Evolutionary conservation across 352 stramenopile genomes (phyloP).

Genomic region (Phytophthora idaei): DNA sequence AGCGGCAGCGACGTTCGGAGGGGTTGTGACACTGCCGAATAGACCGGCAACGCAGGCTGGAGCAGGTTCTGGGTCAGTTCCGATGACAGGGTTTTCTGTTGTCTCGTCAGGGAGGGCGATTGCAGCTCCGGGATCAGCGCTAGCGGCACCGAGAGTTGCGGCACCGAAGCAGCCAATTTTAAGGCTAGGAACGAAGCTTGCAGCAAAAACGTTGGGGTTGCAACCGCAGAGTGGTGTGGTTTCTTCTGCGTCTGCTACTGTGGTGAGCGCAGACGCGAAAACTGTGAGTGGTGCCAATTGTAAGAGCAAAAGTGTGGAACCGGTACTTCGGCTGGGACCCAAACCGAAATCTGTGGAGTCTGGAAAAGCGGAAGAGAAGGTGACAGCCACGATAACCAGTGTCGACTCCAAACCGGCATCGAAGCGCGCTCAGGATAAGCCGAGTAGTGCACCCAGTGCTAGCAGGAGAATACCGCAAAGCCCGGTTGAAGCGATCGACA

Average conservation of each 20-base stretch:
- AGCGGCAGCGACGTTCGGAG: constrained; percentile 9
- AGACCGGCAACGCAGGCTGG: not conserved
- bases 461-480: constrained; percentile 10
- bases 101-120: constrained; percentile 36
- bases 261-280: constrained; percentile 19
- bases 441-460: not conserved
- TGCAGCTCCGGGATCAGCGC: constrained; percentile 36
- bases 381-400: not conserved
- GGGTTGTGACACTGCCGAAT: constrained; percentile 3
- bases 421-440: constrained; percentile 6
- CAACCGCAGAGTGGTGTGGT: not conserved
- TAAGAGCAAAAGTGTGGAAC: constrained; percentile 17
- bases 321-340: constrained; percentile 15
- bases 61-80: not conserved
- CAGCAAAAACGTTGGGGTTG: constrained; percentile 23
- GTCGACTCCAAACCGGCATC: not conserved
- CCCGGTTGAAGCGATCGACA: constrained; percentile 14
- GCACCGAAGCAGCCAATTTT: constrained; percentile 18
- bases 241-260: constrained; percentile 1
- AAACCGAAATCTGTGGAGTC: constrained; percentile 13
- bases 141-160: constrained; percentile 21
- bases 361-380: constrained; percentile 4
- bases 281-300: constrained; percentile 1
- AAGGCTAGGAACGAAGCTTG: constrained; percentile 19
- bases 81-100: constrained; percentile 13